Evolutionary conservation across 805 yeast genomes (phyloP), one percentile per base, ranked within the genome.

Genomic region (Metschnikowia chrysomelidarum): DNA sequence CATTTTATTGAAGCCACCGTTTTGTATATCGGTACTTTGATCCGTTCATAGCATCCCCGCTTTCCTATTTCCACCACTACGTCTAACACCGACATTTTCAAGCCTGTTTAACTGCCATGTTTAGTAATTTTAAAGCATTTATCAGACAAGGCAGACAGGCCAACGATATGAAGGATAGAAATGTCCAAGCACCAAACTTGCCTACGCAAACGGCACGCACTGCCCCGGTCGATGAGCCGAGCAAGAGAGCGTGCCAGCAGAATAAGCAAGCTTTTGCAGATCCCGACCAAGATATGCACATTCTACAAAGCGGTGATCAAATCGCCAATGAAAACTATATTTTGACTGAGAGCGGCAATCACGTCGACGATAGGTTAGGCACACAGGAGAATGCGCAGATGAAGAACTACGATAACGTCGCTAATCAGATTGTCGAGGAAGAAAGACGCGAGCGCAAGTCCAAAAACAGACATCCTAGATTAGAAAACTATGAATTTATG

Each of bases 121-220:
- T 56, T 38, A 48, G 73, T 56, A 77, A 78, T 49, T 61, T 77
- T 44, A 73, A 73, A 49, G 78, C 79, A 47, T 75, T 77, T 51
- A 77, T 77, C 31, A 72, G 83, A 44, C 83, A 78, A 46, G 83
- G 83, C 16, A 76, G 75, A 45, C 78, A 76, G 50, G 82, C 81
- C 44, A 64, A 64, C 47, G 65, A 66, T 19, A 19, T 44, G 30
- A 51, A 44, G 29, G 33, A 21, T 13, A 33, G 27, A 33, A 25
- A 29, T 22, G 30, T 5, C 12, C 14, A 19, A 9, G 22, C 18
- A 13, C 10, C n/a, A 4, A 24, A 25, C 26, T 17, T 20, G 31
- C 28, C 36, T 4, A 8, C 29, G 12, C 19, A 29, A 5, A 19
- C 28, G 10, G 32, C 32, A 4, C 32, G 24, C 11, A 19, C 3